phyloP scores from a whole-genome alignment of 306 rosid species.

The Pyrus communis region DNA sequence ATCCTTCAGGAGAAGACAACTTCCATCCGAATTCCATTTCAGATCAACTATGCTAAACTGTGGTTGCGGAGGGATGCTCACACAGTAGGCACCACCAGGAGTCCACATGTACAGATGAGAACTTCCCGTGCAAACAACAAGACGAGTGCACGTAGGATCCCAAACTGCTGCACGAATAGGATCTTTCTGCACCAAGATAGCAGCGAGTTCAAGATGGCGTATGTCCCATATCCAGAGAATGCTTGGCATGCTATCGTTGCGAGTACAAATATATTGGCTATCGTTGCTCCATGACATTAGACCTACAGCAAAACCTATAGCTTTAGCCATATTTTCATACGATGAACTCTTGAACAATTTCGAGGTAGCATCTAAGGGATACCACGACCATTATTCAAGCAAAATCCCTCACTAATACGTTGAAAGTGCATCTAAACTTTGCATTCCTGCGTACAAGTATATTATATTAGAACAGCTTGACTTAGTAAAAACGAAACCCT shows the following conservation, averaged over 20 bases:
- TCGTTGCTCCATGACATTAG: constrained; percentile 85
- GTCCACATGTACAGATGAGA: constrained; percentile 94
- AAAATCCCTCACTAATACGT: neutral
- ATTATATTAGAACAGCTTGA: neutral
- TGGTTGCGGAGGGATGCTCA: constrained; percentile 49
- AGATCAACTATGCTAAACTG: constrained; percentile 62
- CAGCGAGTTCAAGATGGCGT: constrained; percentile 71
- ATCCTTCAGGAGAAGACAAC: constrained; percentile 88
- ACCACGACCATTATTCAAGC: neutral
- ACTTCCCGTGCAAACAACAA: constrained; percentile 77
- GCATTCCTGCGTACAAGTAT: neutral
- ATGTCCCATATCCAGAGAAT: constrained; percentile 94
- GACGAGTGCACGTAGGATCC: constrained; percentile 85
- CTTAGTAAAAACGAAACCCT: too few species aligned
- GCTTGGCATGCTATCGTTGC: constrained; percentile 90
- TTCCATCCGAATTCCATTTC: constrained; percentile 92
- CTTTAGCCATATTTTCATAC: neutral
- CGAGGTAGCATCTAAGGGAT: neutral
- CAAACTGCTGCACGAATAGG: constrained; percentile 81
- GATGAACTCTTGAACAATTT: neutral
- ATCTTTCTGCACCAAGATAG: constrained; percentile 86
- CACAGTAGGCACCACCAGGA: constrained; percentile 83
- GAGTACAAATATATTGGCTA: constrained; percentile 87
- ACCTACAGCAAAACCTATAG: constrained; percentile 32
- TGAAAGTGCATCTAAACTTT: neutral